Evolutionary conservation across 331 rosid species (phyloP).

Genomic region (Pyracantha coccinea): DNA sequence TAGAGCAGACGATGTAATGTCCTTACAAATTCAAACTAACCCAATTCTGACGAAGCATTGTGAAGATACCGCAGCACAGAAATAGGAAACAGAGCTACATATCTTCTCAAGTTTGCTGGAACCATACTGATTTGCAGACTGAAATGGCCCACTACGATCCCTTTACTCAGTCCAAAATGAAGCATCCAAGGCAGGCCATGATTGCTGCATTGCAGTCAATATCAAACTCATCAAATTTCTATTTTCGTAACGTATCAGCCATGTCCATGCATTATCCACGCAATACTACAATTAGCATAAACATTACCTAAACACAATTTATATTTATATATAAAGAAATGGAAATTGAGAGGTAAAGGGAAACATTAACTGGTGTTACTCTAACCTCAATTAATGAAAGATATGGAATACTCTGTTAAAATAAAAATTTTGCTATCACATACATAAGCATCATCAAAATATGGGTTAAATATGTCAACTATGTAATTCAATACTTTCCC

Average conservation of each 20-base stretch:
- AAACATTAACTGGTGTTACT: not conserved
- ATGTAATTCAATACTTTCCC: not conserved
- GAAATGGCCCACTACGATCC: constrained; percentile 13
- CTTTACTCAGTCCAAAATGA: constrained; percentile 23
- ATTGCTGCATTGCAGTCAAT: constrained; percentile 24
- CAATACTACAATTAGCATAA: constrained; percentile 13
- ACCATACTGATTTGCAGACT: constrained; percentile 32
- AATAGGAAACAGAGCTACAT: constrained; percentile 16
- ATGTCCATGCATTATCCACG: not conserved
- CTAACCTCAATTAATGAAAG: not conserved
- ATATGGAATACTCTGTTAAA: no score
- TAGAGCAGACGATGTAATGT: constrained; percentile 4
- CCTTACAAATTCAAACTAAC: constrained; percentile 26
- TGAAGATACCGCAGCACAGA: constrained; percentile 15
- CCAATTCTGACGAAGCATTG: constrained; percentile 40
- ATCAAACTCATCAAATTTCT: constrained; percentile 10
- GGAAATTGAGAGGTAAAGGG: not conserved
- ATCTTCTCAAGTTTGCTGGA: constrained; percentile 26
- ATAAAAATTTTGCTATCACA: no score
- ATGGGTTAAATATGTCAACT: not conserved
- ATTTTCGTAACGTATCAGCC: constrained; percentile 3
- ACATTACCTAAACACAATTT: not conserved
- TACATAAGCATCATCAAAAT: no score
- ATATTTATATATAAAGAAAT: not conserved
- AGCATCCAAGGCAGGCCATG: constrained; percentile 53